Evolutionary conservation across 306 rosid species (phyloP).

Genomic region (Acacia melanoxylon): DNA sequence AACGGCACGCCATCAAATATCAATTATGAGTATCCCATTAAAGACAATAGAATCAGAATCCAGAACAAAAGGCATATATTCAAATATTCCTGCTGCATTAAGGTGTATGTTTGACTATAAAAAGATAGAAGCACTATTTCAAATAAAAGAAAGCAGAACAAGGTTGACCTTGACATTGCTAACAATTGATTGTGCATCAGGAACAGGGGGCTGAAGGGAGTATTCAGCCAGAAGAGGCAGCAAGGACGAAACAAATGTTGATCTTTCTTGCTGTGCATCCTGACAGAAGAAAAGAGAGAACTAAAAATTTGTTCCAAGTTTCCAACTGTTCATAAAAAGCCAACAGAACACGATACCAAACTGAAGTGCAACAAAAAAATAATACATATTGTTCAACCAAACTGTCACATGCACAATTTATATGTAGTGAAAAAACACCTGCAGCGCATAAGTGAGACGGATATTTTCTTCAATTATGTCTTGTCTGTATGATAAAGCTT

Average conservation of each 20-base stretch:
- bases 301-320: conserved; percentile 9
- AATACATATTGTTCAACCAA: conserved; percentile 17
- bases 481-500: conserved; percentile 73
- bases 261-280: conserved; percentile 96
- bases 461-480: conserved; percentile 97
- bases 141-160: conserved; percentile 17
- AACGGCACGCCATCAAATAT: neutral
- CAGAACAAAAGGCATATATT: neutral
- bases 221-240: conserved; percentile 93
- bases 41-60: neutral
- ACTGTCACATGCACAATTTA: conserved; percentile 1
- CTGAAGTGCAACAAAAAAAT: conserved; percentile 30
- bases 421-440: conserved; percentile 34
- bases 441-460: conserved; percentile 73
- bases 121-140: conserved; percentile 20
- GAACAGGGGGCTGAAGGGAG: conserved; percentile 84
- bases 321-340: conserved; percentile 12
- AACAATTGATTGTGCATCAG: conserved; percentile 89
- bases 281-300: conserved; percentile 40
- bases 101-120: neutral
- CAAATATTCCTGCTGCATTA: neutral
- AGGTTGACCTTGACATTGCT: conserved; percentile 86
- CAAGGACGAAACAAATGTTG: conserved; percentile 82
- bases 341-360: conserved; percentile 6
- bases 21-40: neutral